phyloP scores from a whole-genome alignment of 2,329 filamentous ascomycete genomes.

The Fusarium abutilonis region DNA sequence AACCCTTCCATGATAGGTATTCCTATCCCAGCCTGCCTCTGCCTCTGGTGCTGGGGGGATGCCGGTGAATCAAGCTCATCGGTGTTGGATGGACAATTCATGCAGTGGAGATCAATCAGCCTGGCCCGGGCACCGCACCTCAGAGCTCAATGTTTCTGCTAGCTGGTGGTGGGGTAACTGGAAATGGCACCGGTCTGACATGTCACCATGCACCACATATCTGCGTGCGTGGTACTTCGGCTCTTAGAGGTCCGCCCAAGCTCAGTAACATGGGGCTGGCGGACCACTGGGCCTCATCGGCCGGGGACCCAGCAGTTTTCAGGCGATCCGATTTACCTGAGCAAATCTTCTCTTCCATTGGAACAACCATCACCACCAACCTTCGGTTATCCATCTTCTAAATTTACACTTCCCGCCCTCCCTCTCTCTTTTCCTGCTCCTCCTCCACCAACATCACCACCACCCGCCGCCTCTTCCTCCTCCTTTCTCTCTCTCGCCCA shows the following conservation, averaged over 20 bases:
- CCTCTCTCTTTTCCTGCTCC: constrained; percentile 24
- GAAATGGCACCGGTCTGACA: constrained; percentile 15
- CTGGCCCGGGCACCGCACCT: not conserved
- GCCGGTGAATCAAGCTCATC: constrained; percentile 28
- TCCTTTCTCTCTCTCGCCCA: constrained; percentile 25
- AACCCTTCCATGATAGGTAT: not conserved
- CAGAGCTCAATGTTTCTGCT: constrained; percentile 28
- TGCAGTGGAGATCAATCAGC: constrained; percentile 7
- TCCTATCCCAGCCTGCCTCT: not conserved
- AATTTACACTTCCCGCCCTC: constrained; percentile 12
- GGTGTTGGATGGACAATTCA: constrained; percentile 28
- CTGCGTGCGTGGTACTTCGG: constrained; percentile 37
- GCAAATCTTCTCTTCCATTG: constrained; percentile 47
- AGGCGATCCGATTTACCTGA: constrained; percentile 45
- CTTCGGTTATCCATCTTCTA: constrained; percentile 32
- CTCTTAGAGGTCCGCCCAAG: constrained; percentile 16
- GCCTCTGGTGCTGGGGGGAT: constrained; percentile 13
- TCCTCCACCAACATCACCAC: constrained; percentile 17
- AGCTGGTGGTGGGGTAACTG: constrained; percentile 32
- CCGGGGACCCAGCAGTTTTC: constrained; percentile 44
- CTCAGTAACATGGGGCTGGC: constrained; percentile 43
- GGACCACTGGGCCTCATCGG: constrained; percentile 34
- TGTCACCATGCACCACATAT: constrained; percentile 37
- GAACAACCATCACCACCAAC: constrained; percentile 46
- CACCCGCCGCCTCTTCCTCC: constrained; percentile 35